Base-by-base conservation (phyloP, 345 rosid species). In the Lumnitzera littorea region DNA sequence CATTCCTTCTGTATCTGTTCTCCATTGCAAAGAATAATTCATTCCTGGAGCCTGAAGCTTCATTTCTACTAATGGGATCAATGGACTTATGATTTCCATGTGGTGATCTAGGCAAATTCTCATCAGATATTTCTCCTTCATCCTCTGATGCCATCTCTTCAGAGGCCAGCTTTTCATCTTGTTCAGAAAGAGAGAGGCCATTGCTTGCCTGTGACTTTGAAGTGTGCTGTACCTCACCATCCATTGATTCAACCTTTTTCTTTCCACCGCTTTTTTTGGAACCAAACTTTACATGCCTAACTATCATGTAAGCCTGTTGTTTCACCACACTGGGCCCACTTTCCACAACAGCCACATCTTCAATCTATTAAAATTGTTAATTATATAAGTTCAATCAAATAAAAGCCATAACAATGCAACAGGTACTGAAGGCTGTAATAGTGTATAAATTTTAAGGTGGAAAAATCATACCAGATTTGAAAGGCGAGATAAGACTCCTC, bases 281-380 rank as follows among this genome's bases (percentile, higher is more conserved):
- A 11, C 95, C 95, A 62, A 85, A 91, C 74, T 87, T 91, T 46
- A 63, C 70, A 51, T 87, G 96, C 75, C 91, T 73, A 63, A 85
- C 78, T 17, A 89, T 51, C 41, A 72, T 83, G 75, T 77, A 86
- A 50, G 98, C 96, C 62, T 72, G 80, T 15, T 55, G 68, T 55
- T 49, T 87, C 78, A 79, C 88, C 57, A 82, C 82, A 48, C 57
- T 69, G 13, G 91, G 96, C 20, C 84, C 91, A 62, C 78, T 86
- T 64, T 91, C 96, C 58, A 91, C 75, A 36, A 83, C 50, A 49
- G 80, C 53, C 52, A 59, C 77, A 71, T 82, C 98, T 72, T 70
- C 84, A 54, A 91, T 71, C 98, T 89, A 72, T 60, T 60, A n/a
- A 61, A 12, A 64, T 50, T 57, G 29, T 52, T 20, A 59, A 13